Conservation (phyloP, 345 rosid species). For the Bruguiera sexangula region DNA sequence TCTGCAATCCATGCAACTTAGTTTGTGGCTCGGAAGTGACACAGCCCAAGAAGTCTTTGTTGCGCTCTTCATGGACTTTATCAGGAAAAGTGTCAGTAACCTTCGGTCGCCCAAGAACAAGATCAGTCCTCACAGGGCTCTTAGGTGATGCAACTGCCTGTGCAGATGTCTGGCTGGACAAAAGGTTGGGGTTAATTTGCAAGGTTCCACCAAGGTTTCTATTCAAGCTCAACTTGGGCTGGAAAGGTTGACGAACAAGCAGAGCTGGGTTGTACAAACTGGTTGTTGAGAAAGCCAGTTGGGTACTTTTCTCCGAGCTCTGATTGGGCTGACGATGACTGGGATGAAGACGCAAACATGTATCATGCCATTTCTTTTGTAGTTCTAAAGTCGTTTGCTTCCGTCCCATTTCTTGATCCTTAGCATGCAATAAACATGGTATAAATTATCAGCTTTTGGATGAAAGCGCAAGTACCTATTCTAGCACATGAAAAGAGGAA, state of each 20-base stretch:
- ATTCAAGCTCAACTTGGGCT: conserved; percentile 53
- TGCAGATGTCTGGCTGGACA: conserved; percentile 30
- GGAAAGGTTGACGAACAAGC: conserved; percentile 55
- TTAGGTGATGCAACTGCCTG: conserved; percentile 40
- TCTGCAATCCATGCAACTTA: conserved; percentile 41
- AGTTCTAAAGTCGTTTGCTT: conserved; percentile 55
- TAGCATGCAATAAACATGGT: conserved; percentile 30
- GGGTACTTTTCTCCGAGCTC: conserved; percentile 42
- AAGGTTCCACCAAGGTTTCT: conserved; percentile 39
- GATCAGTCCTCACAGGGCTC: conserved; percentile 86
- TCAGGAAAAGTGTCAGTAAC: conserved; percentile 32
- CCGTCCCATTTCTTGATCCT: conserved; percentile 50
- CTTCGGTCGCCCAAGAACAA: conserved; percentile 70
- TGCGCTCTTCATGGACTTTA: conserved; percentile 28
- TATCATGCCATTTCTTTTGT: conserved; percentile 78
- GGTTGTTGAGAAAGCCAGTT: conserved; percentile 42
- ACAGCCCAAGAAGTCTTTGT: conserved; percentile 66
- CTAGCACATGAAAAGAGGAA: not conserved
- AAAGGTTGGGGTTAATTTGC: conserved; percentile 33
- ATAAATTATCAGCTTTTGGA: not conserved
- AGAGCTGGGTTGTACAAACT: conserved; percentile 47
- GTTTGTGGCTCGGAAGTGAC: conserved; percentile 53
- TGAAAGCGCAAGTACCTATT: not conserved
- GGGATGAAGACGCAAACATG: conserved; percentile 64
- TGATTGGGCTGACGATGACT: conserved; percentile 41